Conservation (phyloP, 306 rosid genomes). For the Castanea crenata region DNA sequence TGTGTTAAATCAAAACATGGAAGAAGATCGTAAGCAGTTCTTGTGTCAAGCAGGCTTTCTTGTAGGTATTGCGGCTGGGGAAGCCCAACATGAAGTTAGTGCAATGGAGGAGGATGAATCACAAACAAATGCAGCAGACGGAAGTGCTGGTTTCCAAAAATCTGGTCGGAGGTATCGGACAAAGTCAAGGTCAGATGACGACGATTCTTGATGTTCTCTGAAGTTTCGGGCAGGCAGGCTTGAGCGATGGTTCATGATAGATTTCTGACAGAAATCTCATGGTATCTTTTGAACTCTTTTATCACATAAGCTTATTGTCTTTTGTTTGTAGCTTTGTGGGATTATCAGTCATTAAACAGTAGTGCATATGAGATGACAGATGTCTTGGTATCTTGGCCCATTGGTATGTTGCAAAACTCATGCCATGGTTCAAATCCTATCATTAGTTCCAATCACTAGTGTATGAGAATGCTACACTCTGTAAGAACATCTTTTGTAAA, state of each 20-base stretch:
- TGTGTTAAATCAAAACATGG: constrained; percentile 1
- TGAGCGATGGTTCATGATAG: not conserved
- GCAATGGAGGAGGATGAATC: constrained; percentile 18
- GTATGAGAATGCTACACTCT: no score
- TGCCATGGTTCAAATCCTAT: not conserved
- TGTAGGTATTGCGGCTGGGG: constrained; percentile 20
- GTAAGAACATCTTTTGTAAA: no score
- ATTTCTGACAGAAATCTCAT: not conserved
- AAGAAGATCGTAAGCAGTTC: constrained; percentile 9
- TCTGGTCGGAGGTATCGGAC: constrained; percentile 19
- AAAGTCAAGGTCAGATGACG: constrained; percentile 4
- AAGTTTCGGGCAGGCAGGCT: not conserved
- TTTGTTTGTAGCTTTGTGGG: not conserved
- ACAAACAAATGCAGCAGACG: constrained; percentile 3
- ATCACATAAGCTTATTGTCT: not conserved
- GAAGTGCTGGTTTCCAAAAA: not conserved
- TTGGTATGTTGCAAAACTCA: not conserved
- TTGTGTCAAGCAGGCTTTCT: constrained; percentile 4
- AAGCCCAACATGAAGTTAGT: constrained; percentile 8
- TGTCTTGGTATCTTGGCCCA: no score
- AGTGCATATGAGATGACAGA: not conserved
- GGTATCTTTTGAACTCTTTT: not conserved
- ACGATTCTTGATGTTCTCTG: constrained; percentile 11
- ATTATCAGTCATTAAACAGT: not conserved
- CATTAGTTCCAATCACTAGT: no score